Base-by-base conservation (phyloP, 169 alveolate species). In the Plasmodium fragile region DNA sequence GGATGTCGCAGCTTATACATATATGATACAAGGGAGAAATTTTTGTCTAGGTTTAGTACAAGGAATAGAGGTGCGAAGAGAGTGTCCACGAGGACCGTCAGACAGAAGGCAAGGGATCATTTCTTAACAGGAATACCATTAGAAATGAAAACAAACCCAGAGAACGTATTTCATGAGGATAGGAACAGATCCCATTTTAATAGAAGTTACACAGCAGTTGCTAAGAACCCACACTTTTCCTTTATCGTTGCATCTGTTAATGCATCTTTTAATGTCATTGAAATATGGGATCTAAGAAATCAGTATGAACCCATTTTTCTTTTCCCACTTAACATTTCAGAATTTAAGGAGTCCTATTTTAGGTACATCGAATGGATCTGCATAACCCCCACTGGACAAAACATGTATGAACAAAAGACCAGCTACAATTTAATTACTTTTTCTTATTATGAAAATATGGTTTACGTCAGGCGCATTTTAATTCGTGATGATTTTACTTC, bases 241-340 rank as follows among this genome's bases (percentile, higher is more conserved):
- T 81, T 81, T 39, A 94, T 96, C 16, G 55, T 96, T 59, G 97
- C 97, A 2, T 32, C 92, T 36, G 96, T 89, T 8, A 94, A 90
- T 79, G 92, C 96, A 18, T 36, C 93, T 16, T 94, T 81, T 55
- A 94, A 95, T 81, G 94, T 92, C 25, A 80, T 96, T 0, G 96
- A 92, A 55, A n/a, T 96, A n/a, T 95, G 96, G 93, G 97, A 96
- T 85, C 70, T 95, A 59, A 34, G 97, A 28, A 83, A 83, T 49
- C 97, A 96, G 39, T 59, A 70, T 77, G 92, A 85, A 77, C 97
- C 97, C 18, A 18, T 96, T 22, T 81, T 95, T 77, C 94, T 92
- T 25, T 94, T 96, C 32, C 97, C 97, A 28, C 32, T 96, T n/a
- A 94, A 96, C 7, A 75, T 96, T 1, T 75, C 97, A 0, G 97